Percentiles rank a stretch among this genome's conserved stretches.
Evolutionary conservation across 2,329 filamentous ascomycete species (phyloP).

Genomic region (Neonectria faginata): DNA sequence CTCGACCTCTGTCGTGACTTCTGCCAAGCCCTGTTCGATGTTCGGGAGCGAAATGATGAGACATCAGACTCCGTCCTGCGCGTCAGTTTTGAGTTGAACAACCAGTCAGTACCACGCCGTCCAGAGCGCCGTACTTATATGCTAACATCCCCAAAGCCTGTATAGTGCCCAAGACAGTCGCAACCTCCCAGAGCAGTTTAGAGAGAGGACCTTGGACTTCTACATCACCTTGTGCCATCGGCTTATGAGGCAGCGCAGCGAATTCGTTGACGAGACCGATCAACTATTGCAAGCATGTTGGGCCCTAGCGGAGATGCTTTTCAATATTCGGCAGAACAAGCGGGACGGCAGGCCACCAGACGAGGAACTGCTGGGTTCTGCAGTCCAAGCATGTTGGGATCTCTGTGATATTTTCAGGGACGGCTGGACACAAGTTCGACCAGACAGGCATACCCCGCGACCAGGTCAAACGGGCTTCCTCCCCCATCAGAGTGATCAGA

Average conservation of each 20-base stretch:
- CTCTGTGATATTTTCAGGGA: conserved; percentile 93
- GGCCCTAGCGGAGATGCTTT: conserved; percentile 92
- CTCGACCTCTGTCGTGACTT: conserved; percentile 92
- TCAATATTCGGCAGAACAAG: conserved; percentile 86
- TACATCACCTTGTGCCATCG: conserved; percentile 94
- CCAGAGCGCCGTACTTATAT: not conserved
- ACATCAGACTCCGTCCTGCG: conserved; percentile 85
- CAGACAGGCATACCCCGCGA: conserved; percentile 86
- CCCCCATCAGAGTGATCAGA: conserved; percentile 65
- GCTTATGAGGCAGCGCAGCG: conserved; percentile 92
- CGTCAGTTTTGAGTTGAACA: conserved; percentile 95
- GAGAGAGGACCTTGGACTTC: conserved; percentile 91
- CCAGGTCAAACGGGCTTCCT: conserved; percentile 84
- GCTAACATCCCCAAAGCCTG: conserved; percentile 62
- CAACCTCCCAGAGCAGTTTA: conserved; percentile 84
- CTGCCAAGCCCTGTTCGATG: conserved; percentile 90
- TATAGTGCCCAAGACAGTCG: conserved; percentile 89
- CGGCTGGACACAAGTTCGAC: conserved; percentile 89
- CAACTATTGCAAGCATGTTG: conserved; percentile 87
- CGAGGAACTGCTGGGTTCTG: conserved; percentile 86
- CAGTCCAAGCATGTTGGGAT: conserved; percentile 94
- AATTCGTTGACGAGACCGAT: conserved; percentile 84
- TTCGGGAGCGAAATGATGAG: conserved; percentile 81
- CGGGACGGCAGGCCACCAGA: conserved; percentile 79
- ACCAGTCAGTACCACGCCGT: conserved; percentile 70